These are phyloP conservation scores for Suaeda aralocaspica DNA, from an alignment of 148 eudicot genomes.

Conservation along the genomic window DNA sequence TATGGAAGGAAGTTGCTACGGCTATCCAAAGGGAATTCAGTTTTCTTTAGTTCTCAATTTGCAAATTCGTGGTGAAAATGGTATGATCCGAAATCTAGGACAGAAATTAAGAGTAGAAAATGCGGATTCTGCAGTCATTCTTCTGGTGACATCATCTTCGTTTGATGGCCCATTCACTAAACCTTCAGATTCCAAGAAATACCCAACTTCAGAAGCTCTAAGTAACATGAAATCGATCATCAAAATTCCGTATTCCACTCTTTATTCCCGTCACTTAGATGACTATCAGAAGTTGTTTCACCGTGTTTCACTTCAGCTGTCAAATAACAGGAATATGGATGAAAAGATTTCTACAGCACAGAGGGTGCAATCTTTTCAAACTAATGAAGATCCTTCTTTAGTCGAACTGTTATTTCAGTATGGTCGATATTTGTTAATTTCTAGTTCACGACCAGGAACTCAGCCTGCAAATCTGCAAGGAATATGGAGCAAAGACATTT, in stretches of 20 bases:
- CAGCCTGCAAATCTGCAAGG: conserved; percentile 85
- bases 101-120: conserved; percentile 56
- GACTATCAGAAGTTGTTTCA: conserved; percentile 81
- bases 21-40: conserved; percentile 55
- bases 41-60: conserved; percentile 61
- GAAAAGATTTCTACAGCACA: conserved; percentile 47
- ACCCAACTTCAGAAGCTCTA: conserved; percentile 50
- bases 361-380: conserved; percentile 64
- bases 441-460: conserved; percentile 76
- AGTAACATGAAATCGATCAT: conserved; percentile 35
- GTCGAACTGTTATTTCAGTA: conserved; percentile 82
- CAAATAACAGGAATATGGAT: conserved; percentile 34
- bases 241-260: conserved; percentile 47
- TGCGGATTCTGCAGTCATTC: conserved; percentile 67
- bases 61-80: conserved; percentile 42
- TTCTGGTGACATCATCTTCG: conserved; percentile 62
- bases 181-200: conserved; percentile 55
- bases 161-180: conserved; percentile 67
- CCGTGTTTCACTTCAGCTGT: conserved; percentile 70
- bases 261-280: conserved; percentile 62
- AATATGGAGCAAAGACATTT: conserved; percentile 65
- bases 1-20: conserved; percentile 70
- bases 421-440: conserved; percentile 79
- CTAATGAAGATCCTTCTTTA: conserved; percentile 78
- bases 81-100: conserved; percentile 32